Base-by-base conservation (phyloP, 1,139 yeast genomes). In the Hansenula anomala region DNA sequence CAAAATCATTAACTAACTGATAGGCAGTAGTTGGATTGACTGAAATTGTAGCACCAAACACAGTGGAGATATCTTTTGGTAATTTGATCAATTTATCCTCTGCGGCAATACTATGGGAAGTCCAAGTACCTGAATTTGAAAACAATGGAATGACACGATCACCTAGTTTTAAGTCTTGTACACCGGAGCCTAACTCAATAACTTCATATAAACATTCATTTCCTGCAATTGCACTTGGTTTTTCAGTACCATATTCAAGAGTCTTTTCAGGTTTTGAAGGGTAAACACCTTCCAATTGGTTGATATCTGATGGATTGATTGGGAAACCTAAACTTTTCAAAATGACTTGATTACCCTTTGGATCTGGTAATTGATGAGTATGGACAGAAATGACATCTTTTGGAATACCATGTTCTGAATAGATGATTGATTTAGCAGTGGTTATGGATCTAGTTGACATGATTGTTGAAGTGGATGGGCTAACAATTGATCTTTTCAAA, bases 1-100 rank as follows among this genome's bases (percentile, higher is more conserved):
- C 69, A 57, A 77, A 87, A 58, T 81, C 75, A 22, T 82, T 81
- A 45, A 92, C 80, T 86, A 94, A 75, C 61, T 88, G 87, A 55
- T 80, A 87, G 0, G 98, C 98, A 9, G 97, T 87, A 43, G 86
- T 74, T 3, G 98, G 97, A 59, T 92, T 92, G 38, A 94, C 97
- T 10, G 87, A 70, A 34, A 89, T 78, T 4, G 97, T 89, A 10
- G 97, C 95, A 13, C 92, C 97, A 49, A 86, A 85, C 46, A 67
- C 69, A n/a, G 71, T 51, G 2, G 75, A 60, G 37, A 79, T 62
- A 9, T 68, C 69, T 23, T 64, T 60, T 19, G 67, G 69, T 15
- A 88, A 64, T 54, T 71, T 73, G 46, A 75, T 68, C 56, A 86
- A 69, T 37, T 75, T 67, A 4, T 67, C 58, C 28, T 69, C 71